phyloP scores from a whole-genome alignment of 2,329 filamentous ascomycete genomes.

The Drechslera avenae region DNA sequence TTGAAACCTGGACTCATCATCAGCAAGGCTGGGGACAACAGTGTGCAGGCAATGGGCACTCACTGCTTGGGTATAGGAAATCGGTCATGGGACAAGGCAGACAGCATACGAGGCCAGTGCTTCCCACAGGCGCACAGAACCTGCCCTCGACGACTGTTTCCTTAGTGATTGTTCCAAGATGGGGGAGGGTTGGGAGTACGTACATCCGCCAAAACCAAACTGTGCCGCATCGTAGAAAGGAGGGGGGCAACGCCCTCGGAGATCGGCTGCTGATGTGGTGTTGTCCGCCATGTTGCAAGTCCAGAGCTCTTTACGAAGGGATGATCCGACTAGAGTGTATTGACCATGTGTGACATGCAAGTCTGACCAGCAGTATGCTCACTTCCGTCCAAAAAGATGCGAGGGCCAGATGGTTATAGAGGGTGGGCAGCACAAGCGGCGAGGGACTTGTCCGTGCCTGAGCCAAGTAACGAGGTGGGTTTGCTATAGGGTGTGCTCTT shows the following conservation, averaged over 20 bases:
- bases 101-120: constrained; percentile 70
- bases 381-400: background rate
- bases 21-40: constrained; percentile 12
- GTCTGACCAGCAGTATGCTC: constrained; percentile 8
- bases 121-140: constrained; percentile 58
- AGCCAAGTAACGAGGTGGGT: constrained; percentile 12
- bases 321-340: constrained; percentile 19
- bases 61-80: constrained; percentile 69
- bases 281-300: constrained; percentile 20
- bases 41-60: constrained; percentile 19
- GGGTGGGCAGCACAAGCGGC: constrained; percentile 12
- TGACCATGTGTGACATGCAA: constrained; percentile 32
- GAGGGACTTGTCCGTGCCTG: constrained; percentile 9
- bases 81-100: constrained; percentile 87
- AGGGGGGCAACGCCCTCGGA: constrained; percentile 63
- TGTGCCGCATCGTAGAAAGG: constrained; percentile 71
- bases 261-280: constrained; percentile 32
- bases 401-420: constrained; percentile 2
- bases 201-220: constrained; percentile 72
- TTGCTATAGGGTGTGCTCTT: constrained; percentile 14
- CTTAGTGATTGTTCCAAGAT: constrained; percentile 37
- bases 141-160: constrained; percentile 59
- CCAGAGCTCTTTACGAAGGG: constrained; percentile 30
- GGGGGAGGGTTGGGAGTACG: constrained; percentile 36
- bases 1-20: constrained; percentile 52